Base-by-base conservation (phyloP, 2,329 filamentous ascomycete species). In the Monilinia fructigena region DNA sequence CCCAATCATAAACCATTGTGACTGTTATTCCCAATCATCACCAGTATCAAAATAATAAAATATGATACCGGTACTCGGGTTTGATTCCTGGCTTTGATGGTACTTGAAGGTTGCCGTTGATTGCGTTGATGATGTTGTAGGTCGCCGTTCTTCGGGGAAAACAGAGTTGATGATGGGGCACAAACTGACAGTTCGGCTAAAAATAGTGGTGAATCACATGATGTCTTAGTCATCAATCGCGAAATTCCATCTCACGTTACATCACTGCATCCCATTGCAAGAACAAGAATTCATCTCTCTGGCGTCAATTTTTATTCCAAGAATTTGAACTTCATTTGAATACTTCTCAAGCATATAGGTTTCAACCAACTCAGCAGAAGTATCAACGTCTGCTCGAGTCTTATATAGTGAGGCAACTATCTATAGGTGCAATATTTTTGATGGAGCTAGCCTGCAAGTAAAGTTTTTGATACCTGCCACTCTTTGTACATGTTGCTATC, bases 1-100 rank as follows among this genome's bases (percentile, higher is more conserved):
- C 84, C 87, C 87, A 89, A 73, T 87, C 84, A 76, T 89, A 89
- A 23, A 85, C 76, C 76, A 77, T 77, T 53, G 70, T 74, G 68
- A 62, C 54, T 6, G 23, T 23, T 54, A 42, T 38, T 23, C 31
- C 14, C 45, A 26, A 61, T 35, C 14, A 31, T 61, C 31, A 50
- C 23, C 56, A 50, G 31, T 38, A 50, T 61, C 38, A 38, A 50
- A 60, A 38, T 38, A 60, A 38, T 38, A 60, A 28, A n/a, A 12
- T 50, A 50, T 31, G 12, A 50, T 60, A 60, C 42, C 58, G 16
- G 63, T 59, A 50, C 42, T 54, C 23, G 55, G 31, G 14, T 28
- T 48, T n/a, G 61, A 40, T 23, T 60, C 20, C n/a, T 47, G n/a
- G 63, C 40, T 50, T 65, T 60, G 63, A 65, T 54, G 48, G 63